Conservation (phyloP, 2,329 filamentous ascomycete species). For the Sarocladium oryzae region DNA sequence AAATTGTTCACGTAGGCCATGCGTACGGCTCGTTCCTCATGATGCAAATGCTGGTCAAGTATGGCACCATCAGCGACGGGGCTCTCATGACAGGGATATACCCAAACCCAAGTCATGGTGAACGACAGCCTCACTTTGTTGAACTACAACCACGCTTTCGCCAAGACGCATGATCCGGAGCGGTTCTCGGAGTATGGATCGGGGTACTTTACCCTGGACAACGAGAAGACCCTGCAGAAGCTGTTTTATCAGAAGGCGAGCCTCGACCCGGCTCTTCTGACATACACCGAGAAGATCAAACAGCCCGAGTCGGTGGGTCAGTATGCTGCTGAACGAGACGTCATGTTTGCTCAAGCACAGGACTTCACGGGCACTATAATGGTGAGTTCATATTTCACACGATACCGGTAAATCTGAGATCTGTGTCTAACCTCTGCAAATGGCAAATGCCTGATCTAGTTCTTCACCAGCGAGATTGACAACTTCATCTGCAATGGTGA, state of each 20-base stretch:
- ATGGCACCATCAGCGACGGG: slow-evolving; percentile 1
- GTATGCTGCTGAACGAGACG: background rate
- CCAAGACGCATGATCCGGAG: background rate
- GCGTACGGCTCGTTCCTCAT: background rate
- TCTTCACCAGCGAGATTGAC: background rate
- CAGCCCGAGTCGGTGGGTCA: slow-evolving; percentile 2
- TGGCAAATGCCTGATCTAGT: no score
- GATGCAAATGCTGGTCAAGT: slow-evolving; percentile 1
- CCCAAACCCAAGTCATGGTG: background rate
- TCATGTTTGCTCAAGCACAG: background rate
- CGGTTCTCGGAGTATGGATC: slow-evolving; percentile 2
- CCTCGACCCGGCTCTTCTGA: background rate
- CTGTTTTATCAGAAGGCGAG: slow-evolving; percentile 5
- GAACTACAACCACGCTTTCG: slow-evolving; percentile 6
- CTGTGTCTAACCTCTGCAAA: no score
- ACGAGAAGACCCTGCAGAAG: background rate
- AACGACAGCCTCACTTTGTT: background rate
- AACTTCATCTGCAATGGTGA: slow-evolving; percentile 5
- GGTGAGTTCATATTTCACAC: no score
- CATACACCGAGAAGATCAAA: slow-evolving; percentile 1
- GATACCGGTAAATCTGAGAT: no score
- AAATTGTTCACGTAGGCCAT: slow-evolving; percentile 6
- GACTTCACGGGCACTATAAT: background rate
- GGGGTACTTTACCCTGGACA: background rate
- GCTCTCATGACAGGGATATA: background rate